Conservation (phyloP, 2,329 filamentous ascomycete species). For the Cadophora gregata region DNA sequence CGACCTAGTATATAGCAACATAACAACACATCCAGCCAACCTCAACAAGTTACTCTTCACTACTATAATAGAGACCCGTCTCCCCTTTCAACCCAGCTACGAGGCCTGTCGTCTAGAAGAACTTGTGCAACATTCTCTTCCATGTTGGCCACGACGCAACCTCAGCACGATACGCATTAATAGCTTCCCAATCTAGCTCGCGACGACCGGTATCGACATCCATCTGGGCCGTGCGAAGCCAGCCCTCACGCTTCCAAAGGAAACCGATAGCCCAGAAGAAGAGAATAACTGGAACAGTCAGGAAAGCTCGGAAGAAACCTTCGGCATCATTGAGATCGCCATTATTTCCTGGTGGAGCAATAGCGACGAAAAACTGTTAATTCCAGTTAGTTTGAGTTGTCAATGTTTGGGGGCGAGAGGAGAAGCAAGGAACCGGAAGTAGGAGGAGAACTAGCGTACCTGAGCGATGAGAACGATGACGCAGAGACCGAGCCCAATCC, state of each 20-base stretch:
- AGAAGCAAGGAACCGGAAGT: no score
- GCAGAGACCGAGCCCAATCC: conserved; percentile 69
- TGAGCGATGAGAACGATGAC: conserved; percentile 66
- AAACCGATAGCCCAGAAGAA: conserved; percentile 24
- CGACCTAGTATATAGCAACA: not conserved
- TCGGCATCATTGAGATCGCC: conserved; percentile 13
- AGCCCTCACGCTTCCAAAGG: conserved; percentile 16
- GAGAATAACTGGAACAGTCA: conserved; percentile 22
- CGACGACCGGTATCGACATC: conserved; percentile 25
- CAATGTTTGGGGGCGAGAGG: not conserved
- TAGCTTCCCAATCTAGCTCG: conserved; percentile 16
- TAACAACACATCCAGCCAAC: not conserved
- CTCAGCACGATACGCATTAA: conserved; percentile 14
- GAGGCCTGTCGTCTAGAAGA: not conserved
- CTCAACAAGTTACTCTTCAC: not conserved
- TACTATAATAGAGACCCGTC: not conserved
- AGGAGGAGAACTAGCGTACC: conserved; percentile 11
- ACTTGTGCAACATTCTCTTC: conserved; percentile 20
- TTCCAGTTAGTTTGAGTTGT: not conserved
- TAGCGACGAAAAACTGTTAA: conserved; percentile 19
- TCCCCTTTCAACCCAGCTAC: not conserved
- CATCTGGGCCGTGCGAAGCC: conserved; percentile 13
- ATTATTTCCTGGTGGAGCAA: conserved; percentile 19
- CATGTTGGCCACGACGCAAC: conserved; percentile 10
- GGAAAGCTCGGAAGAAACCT: conserved; percentile 19